Percentiles rank a stretch among this genome's conserved stretches.
Evolutionary conservation across 2,329 filamentous ascomycete species (phyloP).

Genomic region (Juglanconis sp.): DNA sequence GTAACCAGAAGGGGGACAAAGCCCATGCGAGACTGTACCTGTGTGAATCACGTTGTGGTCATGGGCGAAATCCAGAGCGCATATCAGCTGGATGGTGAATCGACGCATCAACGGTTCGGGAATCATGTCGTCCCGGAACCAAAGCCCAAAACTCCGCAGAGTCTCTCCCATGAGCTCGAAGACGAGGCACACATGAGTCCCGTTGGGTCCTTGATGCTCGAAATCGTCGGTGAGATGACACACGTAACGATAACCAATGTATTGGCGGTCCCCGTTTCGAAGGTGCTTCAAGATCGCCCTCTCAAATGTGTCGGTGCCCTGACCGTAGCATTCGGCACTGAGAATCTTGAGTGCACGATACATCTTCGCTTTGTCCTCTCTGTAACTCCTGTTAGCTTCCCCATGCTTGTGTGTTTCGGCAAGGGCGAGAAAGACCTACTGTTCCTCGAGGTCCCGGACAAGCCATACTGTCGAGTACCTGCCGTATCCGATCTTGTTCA

Average conservation of each 20-base stretch:
- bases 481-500: conserved; percentile 18
- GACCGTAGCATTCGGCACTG: conserved; percentile 1
- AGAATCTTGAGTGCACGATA: conserved; percentile 1
- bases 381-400: no score
- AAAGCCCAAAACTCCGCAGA: conserved; percentile 16
- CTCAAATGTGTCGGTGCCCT: neutral
- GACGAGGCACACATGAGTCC: conserved; percentile 25
- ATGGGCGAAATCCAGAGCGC: conserved; percentile 26
- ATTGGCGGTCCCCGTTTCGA: neutral
- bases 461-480: conserved; percentile 8
- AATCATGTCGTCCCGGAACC: conserved; percentile 18
- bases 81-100: conserved; percentile 23
- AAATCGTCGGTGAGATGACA: conserved; percentile 24
- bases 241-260: conserved; percentile 21
- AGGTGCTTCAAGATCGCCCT: conserved; percentile 1
- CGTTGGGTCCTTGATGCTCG: conserved; percentile 22
- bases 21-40: neutral
- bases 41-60: conserved; percentile 23
- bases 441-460: neutral
- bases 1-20: neutral
- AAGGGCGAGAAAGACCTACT: neutral
- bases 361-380: neutral
- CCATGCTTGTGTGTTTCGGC: no score
- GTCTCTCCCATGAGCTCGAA: conserved; percentile 25
- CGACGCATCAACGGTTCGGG: conserved; percentile 21